Base-by-base conservation (phyloP, 257 asterid genomes). In the Fraxinus pennsylvanica region DNA sequence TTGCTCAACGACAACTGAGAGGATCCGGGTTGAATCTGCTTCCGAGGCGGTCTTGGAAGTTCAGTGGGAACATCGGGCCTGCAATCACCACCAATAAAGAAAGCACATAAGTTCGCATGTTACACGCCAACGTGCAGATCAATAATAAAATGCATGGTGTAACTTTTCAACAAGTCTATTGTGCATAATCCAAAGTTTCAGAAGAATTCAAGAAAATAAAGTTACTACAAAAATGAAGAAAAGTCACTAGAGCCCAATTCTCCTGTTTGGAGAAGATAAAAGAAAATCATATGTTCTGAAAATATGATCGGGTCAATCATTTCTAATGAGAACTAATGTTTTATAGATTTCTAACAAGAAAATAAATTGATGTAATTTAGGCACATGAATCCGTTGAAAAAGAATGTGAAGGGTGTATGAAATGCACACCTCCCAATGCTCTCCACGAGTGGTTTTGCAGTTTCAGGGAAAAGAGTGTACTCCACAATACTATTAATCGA, bases 401-500 rank as follows among this genome's bases (percentile, higher is more conserved):
- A 80, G 61, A 67, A 54, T 19, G 39, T 61, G 36, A 52, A 63
- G 39, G 25, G 79, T 45, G 71, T 2, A 73, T 27, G 81, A 82
- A 76, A 79, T 68, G 83, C 93, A 83, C 84, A 91, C 98, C 87
- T 93, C 83, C 89, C 92, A 57, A 83, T 73, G 70, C 45, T 82
- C 76, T 88, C 96, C 15, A 80, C 76, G 41, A 91, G 81, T 77
- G 87, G 86, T 81, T 90, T 88, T n/a, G 87, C 65, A 39, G 84
- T 77, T 83, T 90, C 97, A 0, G 96, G 98, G 85, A 95, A 95
- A 81, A 95, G 95, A 74, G 97, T 90, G 83, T 87, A 92, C 88
- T 93, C 98, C 9, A 91, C 92, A 30, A 91, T 89, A 78, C 98
- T 93, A 86, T 84, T 92, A 71, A 87, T 77, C 1, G 99, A 92